Percentiles rank a stretch among this genome's conserved stretches.
phyloP scores from a whole-genome alignment of 768 basidiomycete species.

The Galerina sulciceps region DNA sequence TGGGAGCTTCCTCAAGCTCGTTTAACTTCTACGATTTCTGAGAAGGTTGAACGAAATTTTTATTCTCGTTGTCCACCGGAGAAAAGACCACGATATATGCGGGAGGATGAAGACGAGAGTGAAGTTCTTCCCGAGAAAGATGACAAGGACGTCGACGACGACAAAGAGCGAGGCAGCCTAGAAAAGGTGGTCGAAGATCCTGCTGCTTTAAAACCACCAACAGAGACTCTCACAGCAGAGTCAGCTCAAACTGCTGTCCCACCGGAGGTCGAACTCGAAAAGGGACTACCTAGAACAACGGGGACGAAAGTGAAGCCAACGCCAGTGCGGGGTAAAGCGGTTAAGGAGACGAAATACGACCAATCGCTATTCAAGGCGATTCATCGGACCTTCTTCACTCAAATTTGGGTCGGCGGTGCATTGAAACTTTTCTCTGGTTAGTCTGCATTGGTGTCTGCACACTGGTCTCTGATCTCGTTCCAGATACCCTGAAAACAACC shows the following conservation, averaged over 20 bases:
- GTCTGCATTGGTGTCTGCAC: slow-evolving; percentile 3
- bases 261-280: slow-evolving; percentile 6
- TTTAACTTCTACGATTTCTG: slow-evolving; percentile 42
- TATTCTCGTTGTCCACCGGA: slow-evolving; percentile 55
- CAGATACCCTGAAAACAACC: slow-evolving; percentile 54
- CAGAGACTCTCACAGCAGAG: slow-evolving; percentile 4
- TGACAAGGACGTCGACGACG: neutral
- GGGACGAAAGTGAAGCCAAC: neutral
- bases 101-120: neutral
- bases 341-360: slow-evolving; percentile 38
- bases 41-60: slow-evolving; percentile 48
- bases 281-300: slow-evolving; percentile 1
- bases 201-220: slow-evolving; percentile 2
- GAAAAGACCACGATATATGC: slow-evolving; percentile 42
- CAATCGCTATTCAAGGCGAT: slow-evolving; percentile 54
- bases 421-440: slow-evolving; percentile 49
- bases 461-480: neutral
- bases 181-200: slow-evolving; percentile 7
- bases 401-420: slow-evolving; percentile 53
- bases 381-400: slow-evolving; percentile 47
- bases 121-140: neutral
- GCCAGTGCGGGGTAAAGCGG: neutral
- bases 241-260: slow-evolving; percentile 15
- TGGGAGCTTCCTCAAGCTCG: slow-evolving; percentile 50
- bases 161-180: neutral